Evolutionary conservation across 306 rosid genomes (phyloP), one percentile per base, ranked within the genome.

Genomic region (Cucumis hystrix): DNA sequence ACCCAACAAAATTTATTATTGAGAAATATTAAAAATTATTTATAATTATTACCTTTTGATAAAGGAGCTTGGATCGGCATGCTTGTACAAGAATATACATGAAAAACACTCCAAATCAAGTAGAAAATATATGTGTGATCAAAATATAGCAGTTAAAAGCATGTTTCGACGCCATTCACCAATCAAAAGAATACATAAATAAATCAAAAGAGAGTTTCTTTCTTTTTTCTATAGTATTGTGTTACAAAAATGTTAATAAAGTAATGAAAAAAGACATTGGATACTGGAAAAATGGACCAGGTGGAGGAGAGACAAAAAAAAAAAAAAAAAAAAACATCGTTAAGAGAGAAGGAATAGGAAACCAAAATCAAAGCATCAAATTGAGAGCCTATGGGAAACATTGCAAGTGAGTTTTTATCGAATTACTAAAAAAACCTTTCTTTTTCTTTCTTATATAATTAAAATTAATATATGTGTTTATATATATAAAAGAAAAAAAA

Each of bases 381-480:
- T 76, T 55, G 61, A 76, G 79, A 76, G 79, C 58, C 57, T 60
- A 41, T 45, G 45, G 25, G 77, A 72, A 51, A 72, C 77, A 72
- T 28, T 23, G 70, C 79, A 76, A 76, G 79, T 76, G 79, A 58
- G 57, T 21, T 60, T 76, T 76, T 30, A 76, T 76, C 64, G 79
- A 76, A 76, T 60, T 21, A 45, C 79, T 76, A 76, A 76, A 76
- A 76, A 76, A 75, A 52, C 55, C 54, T 1, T 10, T 33, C 37
- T 6, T 61, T 43, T 56, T 37, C 39, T 60, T n/a, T 74, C 51
- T 74, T 33, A 54, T 55, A 28, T 35, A 20, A 67, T 67, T 21
- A 2, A 41, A 17, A 65, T 65, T 10, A 65, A 64, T 65, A 35
- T 65, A 16, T 35, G 7, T 35, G 45, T 40, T 40, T 40, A 12